Conservation (phyloP, 768 basidiomycete genomes). For the Tricholoma terreum region DNA sequence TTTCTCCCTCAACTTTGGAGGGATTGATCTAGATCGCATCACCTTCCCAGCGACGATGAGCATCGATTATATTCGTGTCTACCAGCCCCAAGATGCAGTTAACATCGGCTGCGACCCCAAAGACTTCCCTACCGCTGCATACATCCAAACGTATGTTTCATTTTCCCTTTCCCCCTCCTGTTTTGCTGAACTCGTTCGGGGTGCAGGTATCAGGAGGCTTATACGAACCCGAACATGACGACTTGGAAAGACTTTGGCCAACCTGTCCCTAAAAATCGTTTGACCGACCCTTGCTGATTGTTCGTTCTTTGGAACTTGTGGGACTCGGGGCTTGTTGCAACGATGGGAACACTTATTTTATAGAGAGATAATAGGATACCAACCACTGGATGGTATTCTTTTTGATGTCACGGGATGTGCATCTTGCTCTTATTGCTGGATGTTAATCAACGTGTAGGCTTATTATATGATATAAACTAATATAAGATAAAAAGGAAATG, state of each 20-base stretch:
- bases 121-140: slow-evolving; percentile 68
- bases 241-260: slow-evolving; percentile 36
- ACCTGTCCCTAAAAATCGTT: slow-evolving; percentile 38
- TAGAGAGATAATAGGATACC: neutral
- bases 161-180: neutral
- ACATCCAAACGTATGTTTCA: slow-evolving; percentile 63
- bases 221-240: slow-evolving; percentile 42
- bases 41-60: slow-evolving; percentile 59
- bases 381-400: neutral
- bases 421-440: too few relatives aligned
- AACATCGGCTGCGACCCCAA: slow-evolving; percentile 71
- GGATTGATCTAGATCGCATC: slow-evolving; percentile 55
- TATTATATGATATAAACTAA: too few relatives aligned
- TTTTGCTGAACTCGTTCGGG: neutral
- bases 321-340: neutral
- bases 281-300: slow-evolving; percentile 6
- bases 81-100: slow-evolving; percentile 46
- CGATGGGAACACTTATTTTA: neutral
- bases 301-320: neutral
- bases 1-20: slow-evolving; percentile 66
- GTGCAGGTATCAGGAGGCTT: slow-evolving; percentile 35
- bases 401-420: too few relatives aligned
- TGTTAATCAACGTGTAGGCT: too few relatives aligned
- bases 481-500: too few relatives aligned
- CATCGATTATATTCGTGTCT: slow-evolving; percentile 82